These are phyloP conservation scores for Kodamaea fukazawae DNA, from an alignment of 805 yeast genomes.

Conservation along the genomic window DNA sequence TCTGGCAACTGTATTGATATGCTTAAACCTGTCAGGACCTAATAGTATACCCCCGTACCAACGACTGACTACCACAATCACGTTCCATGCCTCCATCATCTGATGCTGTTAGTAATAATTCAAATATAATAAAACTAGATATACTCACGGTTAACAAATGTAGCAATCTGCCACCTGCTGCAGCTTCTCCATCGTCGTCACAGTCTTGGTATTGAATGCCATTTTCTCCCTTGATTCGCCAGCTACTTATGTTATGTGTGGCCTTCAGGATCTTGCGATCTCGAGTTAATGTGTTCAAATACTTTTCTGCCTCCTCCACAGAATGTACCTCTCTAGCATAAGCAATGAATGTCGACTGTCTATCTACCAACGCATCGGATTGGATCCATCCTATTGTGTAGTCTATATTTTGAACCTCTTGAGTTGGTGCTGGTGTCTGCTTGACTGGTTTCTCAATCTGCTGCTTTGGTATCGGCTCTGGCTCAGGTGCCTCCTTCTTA, in stretches of 20 bases:
- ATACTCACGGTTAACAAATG: conserved; percentile 63
- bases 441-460: background rate
- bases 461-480: too few relatives aligned
- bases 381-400: conserved; percentile 70
- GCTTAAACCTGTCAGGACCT: conserved; percentile 93
- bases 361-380: conserved; percentile 75
- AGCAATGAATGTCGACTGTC: conserved; percentile 84
- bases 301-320: conserved; percentile 62
- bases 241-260: conserved; percentile 81
- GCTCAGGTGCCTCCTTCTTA: conserved; percentile 13
- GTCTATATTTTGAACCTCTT: conserved; percentile 18
- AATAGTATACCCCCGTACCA: conserved; percentile 93
- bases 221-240: conserved; percentile 62
- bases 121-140: background rate
- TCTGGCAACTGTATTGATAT: conserved; percentile 84
- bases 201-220: conserved; percentile 74
- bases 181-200: conserved; percentile 97
- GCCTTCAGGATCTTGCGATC: conserved; percentile 71
- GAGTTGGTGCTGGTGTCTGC: conserved; percentile 2
- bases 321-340: conserved; percentile 61
- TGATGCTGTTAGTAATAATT: conserved; percentile 27
- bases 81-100: conserved; percentile 79
- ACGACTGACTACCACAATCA: conserved; percentile 79
- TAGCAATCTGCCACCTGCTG: conserved; percentile 86
- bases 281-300: conserved; percentile 49